Evolutionary conservation across 352 stramenopile species (phyloP).

Genomic region (Pythium chondricola): DNA sequence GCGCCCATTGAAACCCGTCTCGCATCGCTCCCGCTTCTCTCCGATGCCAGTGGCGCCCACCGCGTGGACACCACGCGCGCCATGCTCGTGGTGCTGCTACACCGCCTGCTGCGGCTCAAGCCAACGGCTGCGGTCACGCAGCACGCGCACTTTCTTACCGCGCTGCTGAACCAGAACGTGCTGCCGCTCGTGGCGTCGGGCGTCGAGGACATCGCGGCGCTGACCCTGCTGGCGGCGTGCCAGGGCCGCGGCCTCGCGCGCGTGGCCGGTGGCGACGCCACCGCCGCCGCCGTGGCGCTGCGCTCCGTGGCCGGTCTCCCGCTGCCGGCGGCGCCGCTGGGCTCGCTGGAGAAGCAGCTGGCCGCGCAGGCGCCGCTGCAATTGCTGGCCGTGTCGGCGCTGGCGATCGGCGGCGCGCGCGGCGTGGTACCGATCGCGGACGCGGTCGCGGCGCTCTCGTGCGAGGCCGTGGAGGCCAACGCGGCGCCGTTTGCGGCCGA

Average conservation of each 20-base stretch:
- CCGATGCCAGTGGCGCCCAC: background rate
- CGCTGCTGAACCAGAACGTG: slow-evolving; percentile 58
- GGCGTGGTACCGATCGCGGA: slow-evolving; percentile 61
- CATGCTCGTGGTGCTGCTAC: slow-evolving; percentile 32
- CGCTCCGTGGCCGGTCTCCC: slow-evolving; percentile 20
- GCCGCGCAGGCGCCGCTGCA: slow-evolving; percentile 29
- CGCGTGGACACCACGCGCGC: slow-evolving; percentile 20
- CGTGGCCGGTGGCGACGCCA: slow-evolving; percentile 3
- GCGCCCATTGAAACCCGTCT: slow-evolving; percentile 8
- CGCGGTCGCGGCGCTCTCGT: slow-evolving; percentile 76
- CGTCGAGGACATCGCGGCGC: slow-evolving; percentile 18
- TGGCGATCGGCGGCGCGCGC: slow-evolving; percentile 59
- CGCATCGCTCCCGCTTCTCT: background rate
- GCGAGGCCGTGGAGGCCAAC: slow-evolving; percentile 62
- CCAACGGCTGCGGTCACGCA: slow-evolving; percentile 22
- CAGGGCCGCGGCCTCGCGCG: slow-evolving; percentile 25
- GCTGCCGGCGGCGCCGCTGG: slow-evolving; percentile 31
- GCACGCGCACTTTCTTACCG: slow-evolving; percentile 37
- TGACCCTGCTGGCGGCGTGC: slow-evolving; percentile 22
- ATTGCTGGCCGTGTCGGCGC: slow-evolving; percentile 44
- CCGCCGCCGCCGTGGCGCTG: slow-evolving; percentile 18
- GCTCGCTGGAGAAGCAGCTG: slow-evolving; percentile 27
- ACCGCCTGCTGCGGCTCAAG: slow-evolving; percentile 39
- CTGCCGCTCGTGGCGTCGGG: slow-evolving; percentile 25
- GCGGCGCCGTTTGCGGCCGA: slow-evolving; percentile 76